Conservation (phyloP, 257 asterid genomes). For the Nemophila menziesii region DNA sequence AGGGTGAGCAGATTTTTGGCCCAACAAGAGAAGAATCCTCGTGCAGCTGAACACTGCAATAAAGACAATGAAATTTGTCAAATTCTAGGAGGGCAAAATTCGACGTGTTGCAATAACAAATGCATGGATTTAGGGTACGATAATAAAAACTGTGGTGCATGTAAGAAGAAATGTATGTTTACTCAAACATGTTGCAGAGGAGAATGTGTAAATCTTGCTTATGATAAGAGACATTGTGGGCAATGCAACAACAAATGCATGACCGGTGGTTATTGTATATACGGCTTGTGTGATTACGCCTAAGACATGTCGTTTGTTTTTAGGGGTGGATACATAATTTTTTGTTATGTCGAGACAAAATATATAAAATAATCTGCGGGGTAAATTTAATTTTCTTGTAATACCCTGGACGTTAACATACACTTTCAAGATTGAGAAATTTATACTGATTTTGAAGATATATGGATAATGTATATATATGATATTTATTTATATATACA, state of each 20-base stretch:
- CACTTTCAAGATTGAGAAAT: too few relatives aligned
- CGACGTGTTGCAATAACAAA: conserved; percentile 59
- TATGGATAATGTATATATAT: too few relatives aligned
- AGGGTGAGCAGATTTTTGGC: conserved; percentile 42
- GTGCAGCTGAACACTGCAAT: conserved; percentile 49
- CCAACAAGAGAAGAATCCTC: conserved; percentile 29
- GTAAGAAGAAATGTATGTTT: conserved; percentile 40
- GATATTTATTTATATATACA: too few relatives aligned
- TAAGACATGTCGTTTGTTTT: neutral
- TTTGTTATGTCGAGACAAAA: too few relatives aligned
- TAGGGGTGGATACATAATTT: too few relatives aligned
- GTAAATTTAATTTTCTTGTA: too few relatives aligned
- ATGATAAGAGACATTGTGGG: conserved; percentile 54
- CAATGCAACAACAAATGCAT: conserved; percentile 38
- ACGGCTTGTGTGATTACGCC: conserved; percentile 58
- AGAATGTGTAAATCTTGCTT: conserved; percentile 39
- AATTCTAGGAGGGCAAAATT: conserved; percentile 22
- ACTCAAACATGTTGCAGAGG: conserved; percentile 51
- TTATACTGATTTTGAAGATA: too few relatives aligned
- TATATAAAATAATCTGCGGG: too few relatives aligned
- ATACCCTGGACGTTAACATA: too few relatives aligned
- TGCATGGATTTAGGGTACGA: conserved; percentile 44
- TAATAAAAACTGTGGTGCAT: conserved; percentile 43
- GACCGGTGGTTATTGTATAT: conserved; percentile 32
- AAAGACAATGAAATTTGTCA: conserved; percentile 36